Base-by-base conservation (phyloP, 2,329 filamentous ascomycete species). In the Cordyceps javanica region DNA sequence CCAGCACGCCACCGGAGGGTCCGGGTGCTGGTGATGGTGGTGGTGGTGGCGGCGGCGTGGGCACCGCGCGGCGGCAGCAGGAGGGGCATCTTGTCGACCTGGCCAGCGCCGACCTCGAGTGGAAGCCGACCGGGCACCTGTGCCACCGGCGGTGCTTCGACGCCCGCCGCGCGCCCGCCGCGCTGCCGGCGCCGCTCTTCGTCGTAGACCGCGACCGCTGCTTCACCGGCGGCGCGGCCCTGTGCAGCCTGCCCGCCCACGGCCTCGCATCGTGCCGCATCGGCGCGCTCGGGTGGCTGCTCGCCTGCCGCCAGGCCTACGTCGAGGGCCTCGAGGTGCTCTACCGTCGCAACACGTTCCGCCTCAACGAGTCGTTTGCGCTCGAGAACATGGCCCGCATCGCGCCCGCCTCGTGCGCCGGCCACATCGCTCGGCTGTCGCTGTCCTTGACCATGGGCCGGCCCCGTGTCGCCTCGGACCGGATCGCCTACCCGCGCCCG, bases 191-290 rank as follows among this genome's bases (percentile, higher is more conserved):
- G 50, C 50, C 50, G 36, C 36, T 55, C 41, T 46, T 55, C 23
- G 41, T 55, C 52, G 16, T 55, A 30, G 52, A 55, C 52, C 52
- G 52, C 52, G 52, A 55, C 32, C 39, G 32, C 13, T 55, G 52
- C 52, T 55, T 46, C 41, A 46, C 9, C 28, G 14, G 39, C 41
- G 10, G 52, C 30, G n/a, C 14, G n/a, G 50, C 21, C 16, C 16
- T 14, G 4, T 55, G 52, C 32, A 23, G 4, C 5, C 19, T 45
- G 5, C 30, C 41, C 21, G 30, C 19, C 1, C 3, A n/a, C 41
- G 21, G 41, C 5, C 52, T 45, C 41, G 26, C 30, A 2, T 55
- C 41, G 9, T 50, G 45, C 45, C 28, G 36, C 26, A 6, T 57
- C 36, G 45, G 55, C 38, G 44, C 45, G 5, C 36, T 57, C 21